Evolutionary conservation across 129 eudicot species (phyloP).

Genomic region (Artemisia argyi): DNA sequence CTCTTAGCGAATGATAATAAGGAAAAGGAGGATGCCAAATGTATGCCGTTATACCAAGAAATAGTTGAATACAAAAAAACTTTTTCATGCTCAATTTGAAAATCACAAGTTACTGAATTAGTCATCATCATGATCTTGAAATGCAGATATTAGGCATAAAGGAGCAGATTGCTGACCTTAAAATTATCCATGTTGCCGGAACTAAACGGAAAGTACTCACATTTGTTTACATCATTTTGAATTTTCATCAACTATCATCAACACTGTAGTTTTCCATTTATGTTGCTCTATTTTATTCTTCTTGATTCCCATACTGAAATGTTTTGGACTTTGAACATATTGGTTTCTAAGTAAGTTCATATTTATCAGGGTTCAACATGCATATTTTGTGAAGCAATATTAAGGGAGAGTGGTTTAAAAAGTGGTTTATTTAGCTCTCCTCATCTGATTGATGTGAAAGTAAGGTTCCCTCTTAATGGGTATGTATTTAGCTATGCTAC

Average conservation of each 20-base stretch:
- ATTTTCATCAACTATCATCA: slow-evolving; percentile 6
- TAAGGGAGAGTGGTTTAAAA: slow-evolving; percentile 74
- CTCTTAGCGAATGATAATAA: slow-evolving; percentile 72
- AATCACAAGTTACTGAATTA: neutral
- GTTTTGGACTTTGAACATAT: slow-evolving; percentile 6
- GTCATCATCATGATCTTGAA: slow-evolving; percentile 22
- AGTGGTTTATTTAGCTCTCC: slow-evolving; percentile 94
- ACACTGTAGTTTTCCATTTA: neutral
- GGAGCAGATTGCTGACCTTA: slow-evolving; percentile 69
- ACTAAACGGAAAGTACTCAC: slow-evolving; percentile 88
- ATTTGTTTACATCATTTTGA: neutral
- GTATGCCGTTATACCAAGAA: slow-evolving; percentile 6
- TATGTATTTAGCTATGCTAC: slow-evolving; percentile 35
- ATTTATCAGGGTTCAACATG: slow-evolving; percentile 86
- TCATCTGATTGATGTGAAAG: slow-evolving; percentile 89
- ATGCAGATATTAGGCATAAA: slow-evolving; percentile 85
- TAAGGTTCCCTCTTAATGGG: slow-evolving; percentile 91
- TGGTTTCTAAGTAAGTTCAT: slow-evolving; percentile 23
- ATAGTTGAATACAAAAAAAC: neutral
- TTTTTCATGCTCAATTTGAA: neutral
- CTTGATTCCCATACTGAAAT: neutral
- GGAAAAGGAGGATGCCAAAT: slow-evolving; percentile 37
- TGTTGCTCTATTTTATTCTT: neutral
- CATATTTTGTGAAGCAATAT: slow-evolving; percentile 84
- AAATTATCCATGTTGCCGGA: slow-evolving; percentile 94